phyloP scores from a whole-genome alignment of 768 basidiomycete species.

The Thelephora aurantiotincta region DNA sequence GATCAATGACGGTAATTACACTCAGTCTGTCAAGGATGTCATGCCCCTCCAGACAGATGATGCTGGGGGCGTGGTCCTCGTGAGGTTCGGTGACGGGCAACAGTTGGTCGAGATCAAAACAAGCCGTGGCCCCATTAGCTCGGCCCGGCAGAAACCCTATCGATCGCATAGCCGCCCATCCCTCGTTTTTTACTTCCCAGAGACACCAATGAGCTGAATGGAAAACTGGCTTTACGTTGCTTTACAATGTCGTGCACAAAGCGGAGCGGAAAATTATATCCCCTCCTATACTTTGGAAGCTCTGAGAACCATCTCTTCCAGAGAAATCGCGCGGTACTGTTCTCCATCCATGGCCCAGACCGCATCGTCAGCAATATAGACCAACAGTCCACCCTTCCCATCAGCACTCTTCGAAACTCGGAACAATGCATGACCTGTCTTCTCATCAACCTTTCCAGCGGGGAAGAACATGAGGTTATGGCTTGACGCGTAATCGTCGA shows the following conservation, averaged over 20 bases:
- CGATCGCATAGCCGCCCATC: too few relatives aligned
- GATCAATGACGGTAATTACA: too few relatives aligned
- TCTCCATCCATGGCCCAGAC: conserved; percentile 71
- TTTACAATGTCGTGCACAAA: background rate
- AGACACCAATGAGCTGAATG: too few relatives aligned
- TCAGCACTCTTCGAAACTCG: conserved; percentile 65
- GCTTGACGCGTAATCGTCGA: conserved; percentile 77
- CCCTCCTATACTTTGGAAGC: conserved; percentile 21
- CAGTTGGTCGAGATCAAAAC: too few relatives aligned
- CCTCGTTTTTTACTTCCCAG: too few relatives aligned
- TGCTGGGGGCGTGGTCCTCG: too few relatives aligned
- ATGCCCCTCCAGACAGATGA: too few relatives aligned
- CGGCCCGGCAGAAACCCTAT: too few relatives aligned
- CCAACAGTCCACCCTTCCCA: conserved; percentile 75
- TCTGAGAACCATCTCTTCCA: conserved; percentile 80
- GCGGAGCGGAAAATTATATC: background rate
- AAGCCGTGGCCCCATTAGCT: too few relatives aligned
- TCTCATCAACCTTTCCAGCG: conserved; percentile 70
- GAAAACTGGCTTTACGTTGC: too few relatives aligned
- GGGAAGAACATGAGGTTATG: conserved; percentile 87
- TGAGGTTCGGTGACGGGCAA: too few relatives aligned
- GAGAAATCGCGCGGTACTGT: conserved; percentile 61
- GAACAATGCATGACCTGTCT: conserved; percentile 82
- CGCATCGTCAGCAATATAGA: conserved; percentile 88
- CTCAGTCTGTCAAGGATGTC: too few relatives aligned